Evolutionary conservation across 2,329 filamentous ascomycete species (phyloP).

Genomic region (Cyclaneusma minus): DNA sequence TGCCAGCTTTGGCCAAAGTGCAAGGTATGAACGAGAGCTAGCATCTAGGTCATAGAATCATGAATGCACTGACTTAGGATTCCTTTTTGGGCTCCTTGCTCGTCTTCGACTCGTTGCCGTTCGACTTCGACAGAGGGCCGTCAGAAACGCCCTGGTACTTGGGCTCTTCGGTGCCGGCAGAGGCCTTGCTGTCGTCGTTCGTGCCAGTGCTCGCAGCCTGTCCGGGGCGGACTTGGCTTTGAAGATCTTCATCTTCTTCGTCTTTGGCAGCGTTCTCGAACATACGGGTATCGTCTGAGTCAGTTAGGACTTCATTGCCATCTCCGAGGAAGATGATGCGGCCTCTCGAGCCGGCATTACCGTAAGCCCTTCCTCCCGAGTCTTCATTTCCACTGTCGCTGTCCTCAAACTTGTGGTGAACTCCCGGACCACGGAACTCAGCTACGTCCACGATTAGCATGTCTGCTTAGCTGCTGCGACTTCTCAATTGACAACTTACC

Average conservation of each 20-base stretch:
- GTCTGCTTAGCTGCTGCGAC: constrained; percentile 14
- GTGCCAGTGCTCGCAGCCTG: constrained; percentile 14
- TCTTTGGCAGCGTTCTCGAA: constrained; percentile 74
- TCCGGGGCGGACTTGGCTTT: constrained; percentile 65
- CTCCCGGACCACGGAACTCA: constrained; percentile 71
- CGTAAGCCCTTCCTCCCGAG: constrained; percentile 45
- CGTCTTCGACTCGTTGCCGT: too few species aligned
- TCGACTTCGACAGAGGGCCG: too few species aligned
- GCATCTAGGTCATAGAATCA: too few species aligned
- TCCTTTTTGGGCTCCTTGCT: too few species aligned
- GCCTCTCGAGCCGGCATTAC: constrained; percentile 53
- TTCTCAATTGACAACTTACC: constrained; percentile 52
- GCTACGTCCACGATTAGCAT: constrained; percentile 39
- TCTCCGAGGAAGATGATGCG: constrained; percentile 91
- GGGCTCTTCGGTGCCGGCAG: not conserved
- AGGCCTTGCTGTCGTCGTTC: constrained; percentile 1
- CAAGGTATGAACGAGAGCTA: too few species aligned
- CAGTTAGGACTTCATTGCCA: constrained; percentile 81
- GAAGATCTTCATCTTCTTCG: constrained; percentile 72
- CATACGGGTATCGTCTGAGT: constrained; percentile 83
- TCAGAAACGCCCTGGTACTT: constrained; percentile 1
- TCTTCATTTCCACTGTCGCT: constrained; percentile 66
- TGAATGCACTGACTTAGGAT: too few species aligned
- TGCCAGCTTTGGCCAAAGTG: too few species aligned
- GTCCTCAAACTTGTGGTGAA: constrained; percentile 72